Conservation (phyloP, 257 asterid species). For the Coffea eugenioides region DNA sequence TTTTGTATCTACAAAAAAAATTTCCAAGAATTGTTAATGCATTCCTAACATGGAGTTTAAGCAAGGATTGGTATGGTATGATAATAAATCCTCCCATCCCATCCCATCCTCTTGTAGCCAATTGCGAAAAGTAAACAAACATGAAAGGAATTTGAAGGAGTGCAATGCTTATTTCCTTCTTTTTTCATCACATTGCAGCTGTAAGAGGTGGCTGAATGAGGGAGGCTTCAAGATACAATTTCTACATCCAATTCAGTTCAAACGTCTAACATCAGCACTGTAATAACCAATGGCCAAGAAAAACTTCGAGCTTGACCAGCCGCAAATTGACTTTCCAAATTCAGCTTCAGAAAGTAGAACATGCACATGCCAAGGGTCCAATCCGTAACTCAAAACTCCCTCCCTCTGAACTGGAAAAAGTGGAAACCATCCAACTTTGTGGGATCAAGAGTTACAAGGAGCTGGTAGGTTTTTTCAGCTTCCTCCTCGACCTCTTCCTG, state of each 20-base stretch:
- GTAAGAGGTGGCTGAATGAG: neutral
- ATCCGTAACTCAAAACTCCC: neutral
- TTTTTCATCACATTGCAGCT: too few relatives aligned
- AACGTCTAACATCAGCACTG: neutral
- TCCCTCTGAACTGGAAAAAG: neutral
- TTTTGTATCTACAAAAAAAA: neutral
- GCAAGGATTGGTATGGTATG: too few relatives aligned
- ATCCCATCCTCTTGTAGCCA: too few relatives aligned
- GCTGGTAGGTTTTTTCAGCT: slow-evolving; percentile 41
- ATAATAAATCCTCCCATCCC: too few relatives aligned
- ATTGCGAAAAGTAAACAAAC: too few relatives aligned
- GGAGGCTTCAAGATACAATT: neutral
- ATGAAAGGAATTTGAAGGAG: too few relatives aligned
- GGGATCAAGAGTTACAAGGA: slow-evolving; percentile 14
- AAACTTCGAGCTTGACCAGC: neutral
- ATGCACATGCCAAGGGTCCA: neutral
- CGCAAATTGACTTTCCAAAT: neutral
- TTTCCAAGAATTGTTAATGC: neutral
- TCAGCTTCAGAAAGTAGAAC: neutral
- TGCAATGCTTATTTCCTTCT: too few relatives aligned
- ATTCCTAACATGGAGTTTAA: too few relatives aligned
- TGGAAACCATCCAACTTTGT: neutral
- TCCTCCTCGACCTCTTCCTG: slow-evolving; percentile 57
- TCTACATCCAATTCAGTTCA: neutral
- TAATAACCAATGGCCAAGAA: neutral